Base-by-base conservation (phyloP, 495 filamentous ascomycete genomes). In the Xylaria sp. region DNA sequence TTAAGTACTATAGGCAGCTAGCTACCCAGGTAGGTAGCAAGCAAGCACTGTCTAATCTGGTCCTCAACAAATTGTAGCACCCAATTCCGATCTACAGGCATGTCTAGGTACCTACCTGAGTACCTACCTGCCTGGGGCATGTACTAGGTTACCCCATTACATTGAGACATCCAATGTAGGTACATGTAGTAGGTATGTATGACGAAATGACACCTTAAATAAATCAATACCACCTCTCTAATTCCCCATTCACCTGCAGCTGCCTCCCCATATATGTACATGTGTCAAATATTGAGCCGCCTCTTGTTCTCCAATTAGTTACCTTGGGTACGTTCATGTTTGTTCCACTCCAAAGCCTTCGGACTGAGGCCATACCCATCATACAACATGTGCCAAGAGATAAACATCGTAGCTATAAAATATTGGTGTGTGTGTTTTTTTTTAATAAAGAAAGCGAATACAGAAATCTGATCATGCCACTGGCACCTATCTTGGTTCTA, bases 401-500 rank as follows among this genome's bases (percentile, higher is more conserved):
- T 19, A 33, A 48, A 64, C 41, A 17, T 26, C 26, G 17, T 5
- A 26, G 24, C 24, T 40, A n/a, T 55, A 55, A 17, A 17, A 55
- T 55, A n/a, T 46, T 48, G n/a, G 24, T n/a, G n/a, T n/a, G n/a
- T n/a, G n/a, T n/a, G n/a, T 63, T 46, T 35, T 17, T 46, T 46
- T 29, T 8, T 33, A 26, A 11, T 29, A 19, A 65, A 35, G 50
- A 50, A 37, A 26, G 11, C 44, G 19, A 65, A 35, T 64, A 48
- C 61, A 66, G 14, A 41, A 67, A n/a, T 55, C 33, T 31, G 48
- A 24, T 5, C n/a, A 21, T 21, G 26, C 37, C n/a, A 33, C 48
- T 62, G 61, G 62, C 19, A 71, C 67, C 57, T 74, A 76, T 63
- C 58, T 74, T 67, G 74, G 71, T 68, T 75, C 69, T 79, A 78